Percentiles rank a stretch among this genome's conserved stretches.
Conservation (phyloP, 2,329 filamentous ascomycete genomes). For the Coniochaeta sp. region DNA sequence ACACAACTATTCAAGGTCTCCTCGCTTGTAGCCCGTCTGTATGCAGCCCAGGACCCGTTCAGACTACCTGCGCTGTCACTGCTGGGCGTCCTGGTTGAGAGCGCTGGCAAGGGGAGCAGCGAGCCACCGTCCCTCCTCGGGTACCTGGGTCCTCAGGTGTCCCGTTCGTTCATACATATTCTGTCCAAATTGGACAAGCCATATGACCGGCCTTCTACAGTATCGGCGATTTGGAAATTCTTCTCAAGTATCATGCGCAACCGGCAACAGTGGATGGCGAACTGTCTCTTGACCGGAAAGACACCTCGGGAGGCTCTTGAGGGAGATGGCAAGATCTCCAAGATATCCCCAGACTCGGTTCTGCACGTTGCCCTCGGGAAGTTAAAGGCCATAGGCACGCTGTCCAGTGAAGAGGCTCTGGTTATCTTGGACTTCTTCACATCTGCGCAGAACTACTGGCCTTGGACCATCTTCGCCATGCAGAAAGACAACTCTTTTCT, state of each 20-base stretch:
- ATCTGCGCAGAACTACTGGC: conserved; percentile 88
- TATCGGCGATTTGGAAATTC: conserved; percentile 73
- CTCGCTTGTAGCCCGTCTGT: conserved; percentile 69
- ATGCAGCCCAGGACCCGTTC: conserved; percentile 61
- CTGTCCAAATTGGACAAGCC: conserved; percentile 73
- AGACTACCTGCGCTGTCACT: conserved; percentile 60
- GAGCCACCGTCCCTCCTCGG: conserved; percentile 93
- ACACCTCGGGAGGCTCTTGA: conserved; percentile 72
- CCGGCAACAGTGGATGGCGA: conserved; percentile 92
- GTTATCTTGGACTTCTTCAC: conserved; percentile 82
- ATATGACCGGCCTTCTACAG: conserved; percentile 56
- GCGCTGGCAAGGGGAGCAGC: conserved; percentile 55
- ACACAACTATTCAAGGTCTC: conserved; percentile 74
- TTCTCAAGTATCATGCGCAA: conserved; percentile 81
- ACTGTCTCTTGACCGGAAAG: conserved; percentile 83
- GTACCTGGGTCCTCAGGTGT: conserved; percentile 74
- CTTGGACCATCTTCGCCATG: conserved; percentile 81
- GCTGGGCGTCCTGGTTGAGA: conserved; percentile 66
- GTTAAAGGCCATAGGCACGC: conserved; percentile 56
- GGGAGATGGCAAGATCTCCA: conserved; percentile 42
- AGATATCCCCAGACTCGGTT: conserved; percentile 53
- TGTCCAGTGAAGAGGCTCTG: conserved; percentile 60
- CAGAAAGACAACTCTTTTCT: conserved; percentile 70
- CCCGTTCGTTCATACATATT: conserved; percentile 75
- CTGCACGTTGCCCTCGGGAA: conserved; percentile 67